Percentiles rank a stretch among this genome's conserved stretches.
Conservation (phyloP, 164 flowering plant species). For the Cinnamomum micranthum region DNA sequence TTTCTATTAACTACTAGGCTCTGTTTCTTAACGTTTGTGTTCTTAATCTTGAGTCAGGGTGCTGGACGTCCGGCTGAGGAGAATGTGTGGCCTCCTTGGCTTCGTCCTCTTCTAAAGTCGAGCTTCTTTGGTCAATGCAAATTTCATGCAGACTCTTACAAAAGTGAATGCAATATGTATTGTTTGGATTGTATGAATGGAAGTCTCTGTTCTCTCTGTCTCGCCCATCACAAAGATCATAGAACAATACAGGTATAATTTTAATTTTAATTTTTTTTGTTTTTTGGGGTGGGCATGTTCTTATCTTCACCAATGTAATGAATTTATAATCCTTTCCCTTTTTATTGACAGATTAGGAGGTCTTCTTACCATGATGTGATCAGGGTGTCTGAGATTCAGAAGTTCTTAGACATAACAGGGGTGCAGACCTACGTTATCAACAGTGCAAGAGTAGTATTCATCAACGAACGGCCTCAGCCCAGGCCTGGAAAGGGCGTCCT, state of each 20-base stretch:
- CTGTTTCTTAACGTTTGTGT: neutral
- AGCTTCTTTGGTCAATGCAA: conserved; percentile 86
- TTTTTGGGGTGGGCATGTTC: neutral
- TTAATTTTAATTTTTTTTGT: too few species aligned
- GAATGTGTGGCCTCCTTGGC: conserved; percentile 89
- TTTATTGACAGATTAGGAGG: conserved; percentile 67
- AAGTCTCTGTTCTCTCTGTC: conserved; percentile 86
- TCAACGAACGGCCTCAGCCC: conserved; percentile 89
- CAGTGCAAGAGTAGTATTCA: conserved; percentile 85
- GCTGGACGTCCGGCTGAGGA: conserved; percentile 64
- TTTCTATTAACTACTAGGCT: neutral
- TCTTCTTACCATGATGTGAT: conserved; percentile 97
- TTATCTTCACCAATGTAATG: too few species aligned
- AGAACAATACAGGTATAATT: conserved; percentile 69
- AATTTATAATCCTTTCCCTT: too few species aligned
- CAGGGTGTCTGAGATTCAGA: conserved; percentile 87
- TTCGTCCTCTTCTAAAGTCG: conserved; percentile 62
- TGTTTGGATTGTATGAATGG: conserved; percentile 91
- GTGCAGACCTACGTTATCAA: conserved; percentile 93
- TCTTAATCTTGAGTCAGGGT: conserved; percentile 32
- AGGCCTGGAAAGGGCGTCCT: conserved; percentile 95
- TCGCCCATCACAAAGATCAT: conserved; percentile 64
- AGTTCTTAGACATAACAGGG: conserved; percentile 71
- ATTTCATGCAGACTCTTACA: conserved; percentile 74
- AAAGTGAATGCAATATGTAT: conserved; percentile 94